Evolutionary conservation across 768 basidiomycete genomes (phyloP), one percentile per base, ranked within the genome.

Genomic region (Pilatotrama ljubarskyi): DNA sequence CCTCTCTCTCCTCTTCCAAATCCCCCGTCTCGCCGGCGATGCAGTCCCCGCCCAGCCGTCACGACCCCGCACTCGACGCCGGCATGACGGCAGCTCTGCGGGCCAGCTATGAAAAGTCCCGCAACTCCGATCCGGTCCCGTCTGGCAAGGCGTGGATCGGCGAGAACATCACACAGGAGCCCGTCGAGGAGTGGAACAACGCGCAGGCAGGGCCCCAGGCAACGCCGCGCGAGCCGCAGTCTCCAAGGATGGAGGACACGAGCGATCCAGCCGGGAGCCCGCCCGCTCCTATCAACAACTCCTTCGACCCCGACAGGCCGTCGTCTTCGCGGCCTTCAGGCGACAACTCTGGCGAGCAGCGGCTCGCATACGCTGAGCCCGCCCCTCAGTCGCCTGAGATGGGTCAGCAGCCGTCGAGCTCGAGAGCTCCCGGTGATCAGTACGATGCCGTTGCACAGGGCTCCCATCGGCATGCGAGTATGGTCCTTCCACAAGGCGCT

Each of bases 1-100:
- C 81, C 17, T 57, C 75, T 48, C 66, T 76, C 18, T 56, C 72
- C 29, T 51, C 67, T 46, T 50, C 59, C 46, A 60, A 59, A 43
- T 50, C 59, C 14, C 38, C 55, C 42, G 35, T 48, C n/a, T 51
- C 35, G 3, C 56, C 56, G 6, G 18, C 40, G 15, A 38, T 50
- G 25, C 48, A 43, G 17, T 44, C 41, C 5, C 48, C 38, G 10
- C 8, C 48, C 46, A 42, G 24, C 41, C 51, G 51, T 17, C 54
- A 38, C 25, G 46, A 48, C 61, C 42, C 60, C 59, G 51, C 59
- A 47, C 51, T 59, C 59, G 43, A 58, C 46, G 61, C 61, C 35
- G 61, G 61, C 32, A 63, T 63, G 61, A 63, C 61, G 22, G 51
- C 56, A 9, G 61, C 61, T 35, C 32, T 54, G 22, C 56, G 64